Conservation (phyloP, 2,329 filamentous ascomycete genomes). For the Aspergillus hiratsukae region DNA sequence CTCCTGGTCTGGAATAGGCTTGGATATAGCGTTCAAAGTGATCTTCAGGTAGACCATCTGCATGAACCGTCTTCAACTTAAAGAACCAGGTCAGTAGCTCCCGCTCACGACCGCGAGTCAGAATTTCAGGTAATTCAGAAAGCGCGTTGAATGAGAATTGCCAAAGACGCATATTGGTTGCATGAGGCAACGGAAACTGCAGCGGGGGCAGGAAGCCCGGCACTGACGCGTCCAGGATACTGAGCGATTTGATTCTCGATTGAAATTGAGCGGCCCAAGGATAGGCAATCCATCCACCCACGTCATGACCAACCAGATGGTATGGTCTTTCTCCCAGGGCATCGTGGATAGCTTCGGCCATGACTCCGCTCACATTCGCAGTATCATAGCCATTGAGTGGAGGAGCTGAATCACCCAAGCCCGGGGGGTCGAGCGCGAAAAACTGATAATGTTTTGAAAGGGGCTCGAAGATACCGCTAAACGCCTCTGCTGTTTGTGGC, state of each 20-base stretch:
- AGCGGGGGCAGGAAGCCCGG: constrained; percentile 3
- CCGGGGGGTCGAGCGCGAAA: too few relatives aligned
- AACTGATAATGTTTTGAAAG: constrained; percentile 4
- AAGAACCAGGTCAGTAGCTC: constrained; percentile 23
- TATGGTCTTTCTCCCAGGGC: constrained; percentile 3
- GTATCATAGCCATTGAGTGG: too few relatives aligned
- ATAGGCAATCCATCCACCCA: constrained; percentile 23
- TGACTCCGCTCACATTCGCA: too few relatives aligned
- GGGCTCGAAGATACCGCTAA: constrained; percentile 17
- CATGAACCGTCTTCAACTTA: constrained; percentile 7
- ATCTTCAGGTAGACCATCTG: too few relatives aligned
- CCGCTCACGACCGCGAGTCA: constrained; percentile 18
- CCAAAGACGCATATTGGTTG: too few relatives aligned
- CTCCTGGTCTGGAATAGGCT: too few relatives aligned
- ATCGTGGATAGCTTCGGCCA: too few relatives aligned
- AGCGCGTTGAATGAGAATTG: constrained; percentile 17
- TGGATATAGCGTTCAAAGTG: too few relatives aligned
- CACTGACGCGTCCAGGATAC: constrained; percentile 17
- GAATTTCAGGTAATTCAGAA: constrained; percentile 21
- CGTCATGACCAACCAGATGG: constrained; percentile 25
- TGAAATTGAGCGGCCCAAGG: constrained; percentile 21
- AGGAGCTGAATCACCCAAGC: too few relatives aligned
- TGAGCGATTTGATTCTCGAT: constrained; percentile 18
- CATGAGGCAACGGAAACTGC: too few relatives aligned
- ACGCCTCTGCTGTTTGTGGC: constrained; percentile 25